A percentile compares a stretch with the other conserved stretches of the same genome.
phyloP scores from a whole-genome alignment of 305 asterid genomes.

The Rubia balearica region DNA sequence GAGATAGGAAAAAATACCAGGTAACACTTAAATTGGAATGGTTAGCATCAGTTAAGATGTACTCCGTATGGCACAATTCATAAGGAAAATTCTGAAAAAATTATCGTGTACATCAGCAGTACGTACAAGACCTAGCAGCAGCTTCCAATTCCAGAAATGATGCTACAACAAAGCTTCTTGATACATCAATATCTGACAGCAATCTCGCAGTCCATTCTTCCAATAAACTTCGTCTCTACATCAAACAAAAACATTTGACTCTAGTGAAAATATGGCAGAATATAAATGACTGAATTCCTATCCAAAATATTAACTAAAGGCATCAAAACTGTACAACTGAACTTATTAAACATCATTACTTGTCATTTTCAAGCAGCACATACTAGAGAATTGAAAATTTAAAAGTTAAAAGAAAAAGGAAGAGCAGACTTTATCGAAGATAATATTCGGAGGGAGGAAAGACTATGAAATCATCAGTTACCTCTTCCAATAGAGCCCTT shows the following conservation, averaged over 20 bases:
- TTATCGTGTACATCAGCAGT: constrained; percentile 13
- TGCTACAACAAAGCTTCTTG: constrained; percentile 77
- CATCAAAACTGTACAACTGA: background rate
- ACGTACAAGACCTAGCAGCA: constrained; percentile 90
- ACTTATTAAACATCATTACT: background rate
- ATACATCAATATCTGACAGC: constrained; percentile 80
- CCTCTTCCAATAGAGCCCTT: constrained; percentile 89
- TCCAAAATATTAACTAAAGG: background rate
- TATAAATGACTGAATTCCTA: background rate
- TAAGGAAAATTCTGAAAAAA: constrained; percentile 13
- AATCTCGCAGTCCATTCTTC: constrained; percentile 89
- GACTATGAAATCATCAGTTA: constrained; percentile 17
- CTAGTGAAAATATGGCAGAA: constrained; percentile 16
- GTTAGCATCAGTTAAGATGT: constrained; percentile 3
- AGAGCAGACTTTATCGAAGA: background rate
- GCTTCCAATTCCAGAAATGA: constrained; percentile 97
- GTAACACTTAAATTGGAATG: constrained; percentile 9
- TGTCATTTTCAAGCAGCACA: background rate
- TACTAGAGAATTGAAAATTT: background rate
- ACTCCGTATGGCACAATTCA: constrained; percentile 5
- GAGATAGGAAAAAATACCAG: constrained; percentile 13
- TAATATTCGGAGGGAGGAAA: constrained; percentile 4
- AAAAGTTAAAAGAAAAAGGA: background rate
- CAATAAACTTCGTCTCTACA: constrained; percentile 78
- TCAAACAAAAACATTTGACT: constrained; percentile 20